Evolutionary conservation across 176 grass and related monocot species (phyloP).

Genomic region (Eragrostis nindensis): DNA sequence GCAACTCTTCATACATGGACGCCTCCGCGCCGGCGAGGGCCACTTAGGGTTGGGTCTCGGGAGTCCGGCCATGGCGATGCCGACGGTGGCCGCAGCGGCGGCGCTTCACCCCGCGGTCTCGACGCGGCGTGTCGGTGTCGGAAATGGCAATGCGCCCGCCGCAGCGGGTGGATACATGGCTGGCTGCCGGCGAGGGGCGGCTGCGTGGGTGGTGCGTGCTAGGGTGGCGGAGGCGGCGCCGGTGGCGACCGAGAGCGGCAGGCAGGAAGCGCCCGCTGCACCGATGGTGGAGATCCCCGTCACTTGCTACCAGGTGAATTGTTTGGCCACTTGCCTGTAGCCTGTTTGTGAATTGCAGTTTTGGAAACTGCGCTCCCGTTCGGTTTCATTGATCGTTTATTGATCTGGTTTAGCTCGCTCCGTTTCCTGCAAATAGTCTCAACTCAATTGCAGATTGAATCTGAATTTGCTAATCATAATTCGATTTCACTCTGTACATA

Average conservation of each 20-base stretch:
- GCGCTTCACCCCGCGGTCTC: conserved; percentile 40
- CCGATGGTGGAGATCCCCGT: conserved; percentile 81
- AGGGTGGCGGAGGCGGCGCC: conserved; percentile 48
- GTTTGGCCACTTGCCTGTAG: not conserved
- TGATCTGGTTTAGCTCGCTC: conserved; percentile 8
- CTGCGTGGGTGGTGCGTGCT: conserved; percentile 29
- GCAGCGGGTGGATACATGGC: not conserved
- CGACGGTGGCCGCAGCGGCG: conserved; percentile 47
- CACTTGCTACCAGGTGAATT: conserved; percentile 93
- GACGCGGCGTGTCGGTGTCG: conserved; percentile 33
- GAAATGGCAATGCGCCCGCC: conserved; percentile 36
- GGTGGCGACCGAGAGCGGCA: conserved; percentile 41
- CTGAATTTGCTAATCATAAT: not conserved
- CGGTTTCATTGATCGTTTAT: not conserved
- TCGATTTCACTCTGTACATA: not conserved
- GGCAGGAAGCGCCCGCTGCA: conserved; percentile 33
- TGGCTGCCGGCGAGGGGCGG: conserved; percentile 25
- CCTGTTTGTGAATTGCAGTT: conserved; percentile 25
- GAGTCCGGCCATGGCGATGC: conserved; percentile 45
- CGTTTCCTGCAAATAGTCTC: not conserved
- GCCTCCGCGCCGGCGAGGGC: conserved; percentile 25
- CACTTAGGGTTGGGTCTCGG: conserved; percentile 34
- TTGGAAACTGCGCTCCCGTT: conserved; percentile 1
- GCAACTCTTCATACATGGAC: conserved; percentile 39
- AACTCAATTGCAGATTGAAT: not conserved